Percentiles rank a stretch among this genome's conserved stretches.
Conservation (phyloP, 148 eudicot genomes). For the Rhododendron williamsianum region DNA sequence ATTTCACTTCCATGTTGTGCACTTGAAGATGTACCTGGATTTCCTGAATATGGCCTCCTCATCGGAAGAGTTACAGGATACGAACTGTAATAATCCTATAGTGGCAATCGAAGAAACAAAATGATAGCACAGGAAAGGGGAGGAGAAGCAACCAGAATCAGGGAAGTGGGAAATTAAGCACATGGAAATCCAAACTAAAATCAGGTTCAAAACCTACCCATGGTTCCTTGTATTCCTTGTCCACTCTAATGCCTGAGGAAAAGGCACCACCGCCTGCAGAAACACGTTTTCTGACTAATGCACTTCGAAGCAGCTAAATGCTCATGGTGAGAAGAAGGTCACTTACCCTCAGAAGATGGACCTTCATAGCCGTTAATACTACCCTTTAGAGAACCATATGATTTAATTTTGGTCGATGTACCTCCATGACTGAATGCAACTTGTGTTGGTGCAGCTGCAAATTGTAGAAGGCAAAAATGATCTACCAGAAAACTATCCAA, state of each 20-base stretch:
- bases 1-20: not conserved
- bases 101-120: not conserved
- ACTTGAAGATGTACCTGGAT: constrained; percentile 53
- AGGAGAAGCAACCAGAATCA: not conserved
- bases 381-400: constrained; percentile 28
- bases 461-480: constrained; percentile 13
- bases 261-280: constrained; percentile 24
- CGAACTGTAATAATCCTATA: constrained; percentile 62
- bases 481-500: not conserved
- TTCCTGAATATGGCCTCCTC: constrained; percentile 83
- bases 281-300: not conserved
- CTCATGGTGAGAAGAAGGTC: not conserved
- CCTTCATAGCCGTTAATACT: constrained; percentile 26
- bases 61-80: constrained; percentile 69
- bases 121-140: not conserved
- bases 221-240: constrained; percentile 74
- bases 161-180: not conserved
- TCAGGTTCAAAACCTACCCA: constrained; percentile 52
- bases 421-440: constrained; percentile 65
- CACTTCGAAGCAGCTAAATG: constrained; percentile 4
- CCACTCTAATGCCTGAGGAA: constrained; percentile 17
- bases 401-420: constrained; percentile 29
- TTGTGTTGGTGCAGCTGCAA: constrained; percentile 37
- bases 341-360: constrained; percentile 30
- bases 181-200: not conserved